phyloP scores from a whole-genome alignment of 2,329 filamentous ascomycete genomes.

The Pseudocercospora macadamiae region DNA sequence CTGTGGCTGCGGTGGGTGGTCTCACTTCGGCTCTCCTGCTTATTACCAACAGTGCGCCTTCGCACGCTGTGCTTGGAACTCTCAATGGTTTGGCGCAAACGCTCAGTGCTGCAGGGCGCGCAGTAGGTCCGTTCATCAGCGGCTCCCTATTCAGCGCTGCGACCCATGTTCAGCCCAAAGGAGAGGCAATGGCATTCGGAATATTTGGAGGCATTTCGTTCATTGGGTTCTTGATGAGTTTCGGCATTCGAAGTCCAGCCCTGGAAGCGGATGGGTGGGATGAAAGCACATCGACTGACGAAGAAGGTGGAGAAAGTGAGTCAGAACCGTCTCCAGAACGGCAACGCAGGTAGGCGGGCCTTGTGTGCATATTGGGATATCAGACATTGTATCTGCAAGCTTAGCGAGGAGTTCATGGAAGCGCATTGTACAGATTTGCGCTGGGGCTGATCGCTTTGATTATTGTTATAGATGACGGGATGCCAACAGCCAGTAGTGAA shows the following conservation, averaged over 20 bases:
- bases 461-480: slow-evolving; percentile 1
- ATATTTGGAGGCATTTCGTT: slow-evolving; percentile 83
- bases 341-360: not conserved
- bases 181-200: slow-evolving; percentile 83
- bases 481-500: not conserved
- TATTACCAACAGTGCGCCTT: slow-evolving; percentile 90
- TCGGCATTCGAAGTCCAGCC: slow-evolving; percentile 70
- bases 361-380: too few relatives aligned
- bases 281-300: slow-evolving; percentile 48
- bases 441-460: not conserved
- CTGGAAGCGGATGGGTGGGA: slow-evolving; percentile 63
- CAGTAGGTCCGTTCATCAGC: slow-evolving; percentile 84
- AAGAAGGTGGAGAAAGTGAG: slow-evolving; percentile 42
- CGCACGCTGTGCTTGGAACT: slow-evolving; percentile 81
- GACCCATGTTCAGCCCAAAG: slow-evolving; percentile 72
- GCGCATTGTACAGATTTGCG: slow-evolving; percentile 12
- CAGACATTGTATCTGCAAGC: not conserved
- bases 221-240: slow-evolving; percentile 76
- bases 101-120: slow-evolving; percentile 85
- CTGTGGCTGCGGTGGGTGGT: slow-evolving; percentile 84
- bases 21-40: slow-evolving; percentile 86
- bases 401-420: slow-evolving; percentile 14
- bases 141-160: slow-evolving; percentile 84
- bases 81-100: slow-evolving; percentile 94
- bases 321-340: slow-evolving; percentile 19